phyloP scores from a whole-genome alignment of 805 yeast species.

The Torulaspora franciscae region DNA sequence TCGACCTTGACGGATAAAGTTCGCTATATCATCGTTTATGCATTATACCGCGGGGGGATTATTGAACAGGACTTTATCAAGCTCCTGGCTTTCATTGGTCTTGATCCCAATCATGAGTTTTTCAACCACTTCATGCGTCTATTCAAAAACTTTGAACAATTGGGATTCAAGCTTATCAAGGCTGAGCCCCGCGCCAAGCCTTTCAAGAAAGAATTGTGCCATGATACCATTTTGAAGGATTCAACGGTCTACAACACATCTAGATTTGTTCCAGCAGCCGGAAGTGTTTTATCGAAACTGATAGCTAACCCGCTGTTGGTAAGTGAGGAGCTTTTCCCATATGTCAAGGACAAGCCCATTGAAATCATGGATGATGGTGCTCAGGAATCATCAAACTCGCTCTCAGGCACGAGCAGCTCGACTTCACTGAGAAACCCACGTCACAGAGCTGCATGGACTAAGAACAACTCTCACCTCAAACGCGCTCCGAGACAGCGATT shows the following conservation, averaged over 20 bases:
- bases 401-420: constrained; percentile 35
- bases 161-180: constrained; percentile 57
- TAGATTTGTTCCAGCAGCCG: constrained; percentile 66
- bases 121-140: constrained; percentile 46
- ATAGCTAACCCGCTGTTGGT: constrained; percentile 45
- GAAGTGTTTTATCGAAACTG: constrained; percentile 50
- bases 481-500: constrained; percentile 56
- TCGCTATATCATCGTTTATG: constrained; percentile 69
- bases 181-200: constrained; percentile 40
- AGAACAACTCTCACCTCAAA: constrained; percentile 32
- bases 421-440: constrained; percentile 62
- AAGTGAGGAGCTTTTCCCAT: constrained; percentile 62
- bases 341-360: constrained; percentile 67
- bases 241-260: constrained; percentile 51
- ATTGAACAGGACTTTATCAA: constrained; percentile 68
- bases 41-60: constrained; percentile 77
- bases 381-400: constrained; percentile 30
- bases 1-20: constrained; percentile 62
- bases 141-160: constrained; percentile 50
- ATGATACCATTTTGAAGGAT: constrained; percentile 43
- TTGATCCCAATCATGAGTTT: constrained; percentile 38
- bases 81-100: constrained; percentile 51
- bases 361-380: constrained; percentile 39
- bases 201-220: constrained; percentile 48
- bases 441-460: constrained; percentile 76